Percentiles rank a stretch among this genome's conserved stretches.
phyloP scores from a whole-genome alignment of 495 filamentous ascomycete species.

The Mycothermus thermophilus region DNA sequence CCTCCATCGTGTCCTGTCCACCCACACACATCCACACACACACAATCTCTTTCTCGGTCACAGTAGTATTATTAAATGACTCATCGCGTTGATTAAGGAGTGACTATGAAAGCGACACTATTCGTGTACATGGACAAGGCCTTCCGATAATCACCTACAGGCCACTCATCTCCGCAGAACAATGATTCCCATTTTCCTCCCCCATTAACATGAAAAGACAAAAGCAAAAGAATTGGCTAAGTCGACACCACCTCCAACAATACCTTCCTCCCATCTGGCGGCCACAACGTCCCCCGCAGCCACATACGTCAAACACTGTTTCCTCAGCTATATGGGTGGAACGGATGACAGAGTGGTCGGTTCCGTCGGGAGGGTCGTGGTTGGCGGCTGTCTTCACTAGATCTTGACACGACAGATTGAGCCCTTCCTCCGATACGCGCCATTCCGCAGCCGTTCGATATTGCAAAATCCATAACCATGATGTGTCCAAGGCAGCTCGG shows the following conservation, averaged over 20 bases:
- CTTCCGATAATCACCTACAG: conserved; percentile 17
- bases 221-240: conserved; percentile 2
- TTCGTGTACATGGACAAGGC: conserved; percentile 23
- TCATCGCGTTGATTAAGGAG: conserved; percentile 17
- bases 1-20: no score
- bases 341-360: conserved; percentile 8
- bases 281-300: no score
- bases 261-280: conserved; percentile 4
- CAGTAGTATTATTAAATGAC: no score
- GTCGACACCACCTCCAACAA: background rate
- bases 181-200: conserved; percentile 3
- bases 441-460: conserved; percentile 24
- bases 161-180: conserved; percentile 19
- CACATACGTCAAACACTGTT: conserved; percentile 16
- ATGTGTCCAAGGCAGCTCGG: conserved; percentile 44
- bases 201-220: conserved; percentile 5
- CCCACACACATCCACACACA: no score
- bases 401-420: conserved; percentile 18
- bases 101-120: conserved; percentile 22
- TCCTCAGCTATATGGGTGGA: conserved; percentile 18
- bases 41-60: no score
- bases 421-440: conserved; percentile 9
- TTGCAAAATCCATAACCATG: conserved; percentile 46
- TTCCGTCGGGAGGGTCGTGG: conserved; percentile 9
- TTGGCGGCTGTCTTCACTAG: conserved; percentile 17